Evolutionary conservation across 768 basidiomycete genomes (phyloP), one percentile per base, ranked within the genome.

Genomic region (Podaxis sp.): DNA sequence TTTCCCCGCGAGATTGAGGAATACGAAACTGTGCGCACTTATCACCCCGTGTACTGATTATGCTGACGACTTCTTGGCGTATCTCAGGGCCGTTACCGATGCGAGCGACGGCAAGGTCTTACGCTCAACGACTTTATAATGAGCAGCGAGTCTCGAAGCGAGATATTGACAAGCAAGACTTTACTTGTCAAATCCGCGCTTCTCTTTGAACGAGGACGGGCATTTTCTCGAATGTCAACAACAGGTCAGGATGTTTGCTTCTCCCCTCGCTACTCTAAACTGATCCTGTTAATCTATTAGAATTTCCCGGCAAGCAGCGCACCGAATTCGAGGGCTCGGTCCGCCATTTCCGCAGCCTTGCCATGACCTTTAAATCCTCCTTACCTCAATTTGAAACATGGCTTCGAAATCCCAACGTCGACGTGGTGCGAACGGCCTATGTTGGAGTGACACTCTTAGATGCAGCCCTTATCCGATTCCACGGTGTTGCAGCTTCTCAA

Each of bases 1-100:
- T 77, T 78, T 75, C 78, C 79, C 0, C 66, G 77, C 13, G 76
- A 75, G 41, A 70, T 72, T 56, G 73, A 73, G 12, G 74, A 75
- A 36, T 78, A 77, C 49, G 72, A 73, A 64, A 68, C 72, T 65
- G 78, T 75, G 46, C 12, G 69, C 6, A 11, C 48, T 15, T 13
- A 4, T 22, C 8, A 7, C 11, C 51, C 5, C 3, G 20, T 22
- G 20, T 38, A 46, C 48, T 33, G 33, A 36, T 55, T 38, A 8
- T 20, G 59, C 28, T 61, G 41, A 50, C 24, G 33, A 7, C n/a
- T 24, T n/a, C 13, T 2, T 28, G 11, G 5, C 10, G 26, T 50
- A 24, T 48, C 22, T 41, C 20, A 64, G 64, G 64, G 64, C 4
- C 51, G 17, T 1, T 59, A 59, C 17, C 41, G 46, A 13, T 60